These are phyloP conservation scores for Nakaseomyces kungkrabaensis DNA, from an alignment of 1,139 yeast genomes.

Conservation along the genomic window DNA sequence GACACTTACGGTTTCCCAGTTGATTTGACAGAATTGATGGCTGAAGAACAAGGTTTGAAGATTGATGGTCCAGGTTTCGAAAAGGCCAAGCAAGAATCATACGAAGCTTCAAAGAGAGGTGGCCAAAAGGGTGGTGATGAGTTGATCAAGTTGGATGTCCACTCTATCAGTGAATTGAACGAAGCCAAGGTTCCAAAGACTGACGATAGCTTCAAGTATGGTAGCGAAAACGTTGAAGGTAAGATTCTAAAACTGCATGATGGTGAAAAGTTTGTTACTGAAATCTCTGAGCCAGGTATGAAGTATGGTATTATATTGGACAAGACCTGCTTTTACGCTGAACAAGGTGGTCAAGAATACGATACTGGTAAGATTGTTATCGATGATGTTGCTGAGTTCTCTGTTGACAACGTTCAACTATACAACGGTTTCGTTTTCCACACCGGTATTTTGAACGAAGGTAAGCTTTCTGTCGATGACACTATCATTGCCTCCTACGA, in stretches of 20 bases:
- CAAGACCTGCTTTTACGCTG: conserved; percentile 92
- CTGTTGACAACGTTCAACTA: conserved; percentile 81
- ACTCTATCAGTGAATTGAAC: conserved; percentile 59
- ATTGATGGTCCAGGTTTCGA: conserved; percentile 90
- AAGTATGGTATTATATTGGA: conserved; percentile 77
- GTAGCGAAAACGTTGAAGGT: conserved; percentile 51
- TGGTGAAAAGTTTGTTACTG: conserved; percentile 51
- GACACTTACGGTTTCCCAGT: conserved; percentile 99
- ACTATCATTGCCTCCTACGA: conserved; percentile 79
- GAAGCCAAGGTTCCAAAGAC: conserved; percentile 65
- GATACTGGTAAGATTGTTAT: conserved; percentile 89
- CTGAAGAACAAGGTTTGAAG: conserved; percentile 92
- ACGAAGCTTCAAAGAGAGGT: conserved; percentile 90
- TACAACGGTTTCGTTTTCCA: conserved; percentile 94
- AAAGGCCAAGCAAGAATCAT: conserved; percentile 74
- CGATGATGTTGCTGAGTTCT: conserved; percentile 80
- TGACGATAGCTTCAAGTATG: conserved; percentile 69
- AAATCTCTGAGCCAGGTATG: conserved; percentile 36
- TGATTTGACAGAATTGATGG: conserved; percentile 95
- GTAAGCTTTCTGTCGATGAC: conserved; percentile 56
- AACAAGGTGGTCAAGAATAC: conserved; percentile 97
- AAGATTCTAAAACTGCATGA: conserved; percentile 62
- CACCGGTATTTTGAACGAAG: conserved; percentile 79
- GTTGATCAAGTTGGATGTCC: conserved; percentile 78
- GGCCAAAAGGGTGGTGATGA: conserved; percentile 53